Percentiles rank a stretch among this genome's conserved stretches.
Conservation (phyloP, 345 rosid species). For the rapeseed (Brassica napus) region Da-Ae NC_063446.1:60180001-60180500, state of each 20-base stretch:
- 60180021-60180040: neutral
- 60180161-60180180: conserved; percentile 56
- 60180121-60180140: conserved; percentile 73
- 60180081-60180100: neutral
- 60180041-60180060: neutral
- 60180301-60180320: neutral
- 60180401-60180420: conserved; percentile 46
- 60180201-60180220: conserved; percentile 93
- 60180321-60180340: conserved; percentile 60
- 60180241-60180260: conserved; percentile 89
- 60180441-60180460: conserved; percentile 61
- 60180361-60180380: conserved; percentile 72
- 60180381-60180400: conserved; percentile 64
- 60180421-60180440: conserved; percentile 71
- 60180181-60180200: conserved; percentile 53
- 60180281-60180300: neutral
- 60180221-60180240: conserved; percentile 99
- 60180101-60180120: neutral
- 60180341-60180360: conserved; percentile 80
- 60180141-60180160: conserved; percentile 92
- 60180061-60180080: neutral
- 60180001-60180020: conserved; percentile 44
- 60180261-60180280: neutral
- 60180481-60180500: conserved; percentile 20
- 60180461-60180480: conserved; percentile 59